A percentile compares a stretch with the other conserved stretches of the same genome.
These are phyloP conservation scores for Boletus hoseneyae DNA, from an alignment of 1,284 basidiomycete species.

Conservation along the genomic window DNA sequence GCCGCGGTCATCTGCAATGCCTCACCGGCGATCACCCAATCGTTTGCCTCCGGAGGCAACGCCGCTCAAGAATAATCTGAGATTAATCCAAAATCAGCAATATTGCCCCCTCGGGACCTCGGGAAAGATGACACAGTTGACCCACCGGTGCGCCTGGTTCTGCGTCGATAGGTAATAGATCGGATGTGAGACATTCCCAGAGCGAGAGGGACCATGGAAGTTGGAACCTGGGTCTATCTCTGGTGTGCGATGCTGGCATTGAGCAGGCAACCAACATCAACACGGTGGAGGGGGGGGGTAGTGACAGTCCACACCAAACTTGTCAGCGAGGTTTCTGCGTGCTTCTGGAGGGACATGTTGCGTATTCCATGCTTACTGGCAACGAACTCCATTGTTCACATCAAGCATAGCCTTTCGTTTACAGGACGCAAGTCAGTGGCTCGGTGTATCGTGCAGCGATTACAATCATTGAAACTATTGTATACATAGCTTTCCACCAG, in stretches of 20 bases:
- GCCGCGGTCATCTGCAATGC: slow-evolving; percentile 4
- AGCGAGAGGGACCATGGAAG: background rate
- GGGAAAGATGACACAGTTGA: background rate
- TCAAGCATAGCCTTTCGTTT: background rate
- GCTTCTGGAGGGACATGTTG: background rate
- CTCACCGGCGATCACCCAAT: slow-evolving; percentile 6
- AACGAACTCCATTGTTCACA: background rate
- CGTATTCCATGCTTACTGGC: background rate
- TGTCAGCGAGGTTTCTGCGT: background rate
- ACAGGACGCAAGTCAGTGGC: too few species aligned
- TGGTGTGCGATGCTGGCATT: background rate
- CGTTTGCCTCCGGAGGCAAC: slow-evolving; percentile 1
- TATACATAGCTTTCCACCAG: background rate
- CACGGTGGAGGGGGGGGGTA: background rate
- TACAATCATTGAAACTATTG: slow-evolving; percentile 1
- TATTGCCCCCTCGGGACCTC: too few species aligned
- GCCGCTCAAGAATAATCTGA: slow-evolving; percentile 6
- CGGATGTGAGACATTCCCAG: background rate
- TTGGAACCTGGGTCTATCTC: background rate
- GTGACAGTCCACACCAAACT: background rate
- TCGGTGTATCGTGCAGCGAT: background rate
- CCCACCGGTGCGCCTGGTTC: background rate
- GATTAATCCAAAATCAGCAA: background rate
- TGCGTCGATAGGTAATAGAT: background rate
- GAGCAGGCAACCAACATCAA: background rate